Conservation (phyloP, 2,329 filamentous ascomycete species). For the Ceratocystis lukuohia region DNA sequence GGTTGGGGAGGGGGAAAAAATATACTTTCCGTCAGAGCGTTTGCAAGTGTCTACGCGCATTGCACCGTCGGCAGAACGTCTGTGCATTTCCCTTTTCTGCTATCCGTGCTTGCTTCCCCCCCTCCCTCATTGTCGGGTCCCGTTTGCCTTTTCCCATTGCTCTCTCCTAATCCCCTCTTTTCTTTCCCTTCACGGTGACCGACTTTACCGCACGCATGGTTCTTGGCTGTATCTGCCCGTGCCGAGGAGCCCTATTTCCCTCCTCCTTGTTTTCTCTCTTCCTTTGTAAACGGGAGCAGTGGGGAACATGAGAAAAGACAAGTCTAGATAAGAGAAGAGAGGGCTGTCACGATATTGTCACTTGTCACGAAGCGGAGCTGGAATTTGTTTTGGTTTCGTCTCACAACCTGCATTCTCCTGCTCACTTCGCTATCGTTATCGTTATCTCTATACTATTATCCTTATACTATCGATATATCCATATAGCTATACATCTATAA, state of each 20-base stretch:
- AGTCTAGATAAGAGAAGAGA: background rate
- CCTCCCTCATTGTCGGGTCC: background rate
- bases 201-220: background rate
- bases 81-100: background rate
- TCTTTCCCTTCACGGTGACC: background rate
- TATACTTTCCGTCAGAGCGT: background rate
- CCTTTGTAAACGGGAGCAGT: background rate
- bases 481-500: too few species aligned
- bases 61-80: background rate
- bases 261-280: constrained; percentile 6
- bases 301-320: background rate
- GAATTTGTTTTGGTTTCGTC: background rate
- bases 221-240: constrained; percentile 4
- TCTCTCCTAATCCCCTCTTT: background rate
- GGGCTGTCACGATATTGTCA: background rate
- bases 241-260: background rate
- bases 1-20: background rate
- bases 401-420: background rate
- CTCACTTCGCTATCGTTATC: background rate
- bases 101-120: background rate
- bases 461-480: too few species aligned
- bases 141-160: background rate
- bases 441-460: background rate
- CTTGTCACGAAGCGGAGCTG: constrained; percentile 4
- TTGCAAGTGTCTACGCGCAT: background rate